phyloP scores from a whole-genome alignment of 1,139 yeast genomes.

The Arxiozyma slooffiae region DNA sequence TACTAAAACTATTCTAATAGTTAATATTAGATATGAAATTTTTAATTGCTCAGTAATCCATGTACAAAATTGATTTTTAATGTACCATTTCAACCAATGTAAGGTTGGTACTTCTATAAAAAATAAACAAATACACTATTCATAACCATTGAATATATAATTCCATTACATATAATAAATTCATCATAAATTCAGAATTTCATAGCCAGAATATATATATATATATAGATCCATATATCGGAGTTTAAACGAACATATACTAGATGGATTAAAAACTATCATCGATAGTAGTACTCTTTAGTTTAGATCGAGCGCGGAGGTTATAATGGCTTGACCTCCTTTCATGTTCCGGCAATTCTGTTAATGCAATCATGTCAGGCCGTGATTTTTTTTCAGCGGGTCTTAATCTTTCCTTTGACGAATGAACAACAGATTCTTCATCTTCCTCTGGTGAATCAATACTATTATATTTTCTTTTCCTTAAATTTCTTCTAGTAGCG shows the following conservation, averaged over 20 bases:
- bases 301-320: constrained; percentile 27
- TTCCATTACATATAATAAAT: too few species aligned
- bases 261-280: neutral
- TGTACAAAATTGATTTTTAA: too few species aligned
- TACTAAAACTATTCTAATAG: too few species aligned
- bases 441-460: constrained; percentile 6
- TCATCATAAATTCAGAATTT: neutral
- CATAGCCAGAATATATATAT: neutral
- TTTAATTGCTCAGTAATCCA: too few species aligned
- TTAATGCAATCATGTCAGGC: constrained; percentile 19
- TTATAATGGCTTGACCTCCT: constrained; percentile 28
- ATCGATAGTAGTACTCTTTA: constrained; percentile 17
- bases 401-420: constrained; percentile 15
- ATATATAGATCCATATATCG: neutral
- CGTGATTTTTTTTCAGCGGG: constrained; percentile 24
- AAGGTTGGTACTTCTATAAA: too few species aligned
- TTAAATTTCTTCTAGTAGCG: constrained; percentile 6
- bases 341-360: constrained; percentile 20
- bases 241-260: neutral
- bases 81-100: neutral
- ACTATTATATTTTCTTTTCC: constrained; percentile 12
- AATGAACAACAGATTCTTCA: neutral
- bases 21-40: neutral
- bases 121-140: neutral
- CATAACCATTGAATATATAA: neutral